Conservation (phyloP, 805 yeast genomes). For the Pichia paraexigua region DNA sequence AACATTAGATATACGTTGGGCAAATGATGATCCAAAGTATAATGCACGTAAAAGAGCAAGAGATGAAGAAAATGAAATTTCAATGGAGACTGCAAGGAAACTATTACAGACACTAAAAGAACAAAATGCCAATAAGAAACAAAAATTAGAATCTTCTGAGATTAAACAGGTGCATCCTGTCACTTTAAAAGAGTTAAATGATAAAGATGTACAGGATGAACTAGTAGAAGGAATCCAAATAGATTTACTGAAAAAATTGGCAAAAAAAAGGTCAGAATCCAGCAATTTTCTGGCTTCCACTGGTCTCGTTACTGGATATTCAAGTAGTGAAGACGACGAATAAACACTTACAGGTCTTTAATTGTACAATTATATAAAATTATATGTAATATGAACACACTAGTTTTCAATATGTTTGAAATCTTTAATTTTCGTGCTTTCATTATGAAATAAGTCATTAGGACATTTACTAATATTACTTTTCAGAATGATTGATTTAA, state of each 20-base stretch:
- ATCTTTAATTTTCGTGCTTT: background rate
- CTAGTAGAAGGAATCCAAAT: background rate
- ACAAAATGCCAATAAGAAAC: conserved; percentile 13
- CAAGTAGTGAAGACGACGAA: conserved; percentile 9
- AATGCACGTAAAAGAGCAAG: conserved; percentile 43
- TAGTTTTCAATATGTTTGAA: conserved; percentile 8
- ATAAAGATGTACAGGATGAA: background rate
- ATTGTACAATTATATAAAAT: background rate
- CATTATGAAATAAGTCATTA: conserved; percentile 28
- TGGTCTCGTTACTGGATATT: conserved; percentile 3
- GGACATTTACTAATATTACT: conserved; percentile 34
- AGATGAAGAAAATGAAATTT: conserved; percentile 41
- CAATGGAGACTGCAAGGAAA: conserved; percentile 44
- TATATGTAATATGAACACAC: background rate
- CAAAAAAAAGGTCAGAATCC: background rate
- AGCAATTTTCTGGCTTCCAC: no score
- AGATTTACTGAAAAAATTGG: background rate
- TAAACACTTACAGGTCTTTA: background rate
- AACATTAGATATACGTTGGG: conserved; percentile 73
- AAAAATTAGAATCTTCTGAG: background rate
- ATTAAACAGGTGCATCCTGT: background rate
- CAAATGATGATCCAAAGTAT: conserved; percentile 82
- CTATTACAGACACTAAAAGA: conserved; percentile 30
- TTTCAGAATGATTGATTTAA: conserved; percentile 40
- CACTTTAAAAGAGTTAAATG: background rate